These are phyloP conservation scores for Pilatotrama ljubarskyi DNA, from an alignment of 768 basidiomycete species.

Conservation along the genomic window DNA sequence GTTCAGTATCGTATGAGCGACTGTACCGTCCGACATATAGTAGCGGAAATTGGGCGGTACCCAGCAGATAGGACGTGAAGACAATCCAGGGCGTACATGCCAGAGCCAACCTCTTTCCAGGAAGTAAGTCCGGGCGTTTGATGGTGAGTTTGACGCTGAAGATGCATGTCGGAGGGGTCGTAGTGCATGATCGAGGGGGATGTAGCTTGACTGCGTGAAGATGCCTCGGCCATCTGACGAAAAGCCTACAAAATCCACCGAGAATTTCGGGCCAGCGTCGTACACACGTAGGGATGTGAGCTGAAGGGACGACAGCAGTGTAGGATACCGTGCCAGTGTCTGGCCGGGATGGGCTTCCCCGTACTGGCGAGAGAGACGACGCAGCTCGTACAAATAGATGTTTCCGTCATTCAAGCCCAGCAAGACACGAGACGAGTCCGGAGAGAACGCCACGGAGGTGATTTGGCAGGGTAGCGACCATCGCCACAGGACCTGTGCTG, in stretches of 20 bases:
- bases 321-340: too few relatives aligned
- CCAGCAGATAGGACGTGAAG: not conserved
- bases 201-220: not conserved
- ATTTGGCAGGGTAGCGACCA: not conserved
- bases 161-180: not conserved
- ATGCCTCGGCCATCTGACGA: not conserved
- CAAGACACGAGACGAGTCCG: not conserved
- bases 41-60: not conserved
- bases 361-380: not conserved
- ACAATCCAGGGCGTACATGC: not conserved
- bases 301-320: not conserved
- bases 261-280: not conserved
- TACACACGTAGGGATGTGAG: not conserved
- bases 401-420: not conserved
- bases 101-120: not conserved
- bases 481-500: not conserved
- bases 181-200: not conserved
- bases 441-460: not conserved
- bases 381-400: not conserved
- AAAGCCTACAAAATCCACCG: not conserved
- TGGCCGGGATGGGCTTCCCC: too few relatives aligned
- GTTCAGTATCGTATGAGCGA: too few relatives aligned
- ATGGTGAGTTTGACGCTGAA: not conserved
- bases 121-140: not conserved
- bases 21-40: not conserved